Evolutionary conservation across 208 protist genomes (phyloP), one percentile per base, ranked within the genome.

Genomic region (Leishmania aethiopica): DNA sequence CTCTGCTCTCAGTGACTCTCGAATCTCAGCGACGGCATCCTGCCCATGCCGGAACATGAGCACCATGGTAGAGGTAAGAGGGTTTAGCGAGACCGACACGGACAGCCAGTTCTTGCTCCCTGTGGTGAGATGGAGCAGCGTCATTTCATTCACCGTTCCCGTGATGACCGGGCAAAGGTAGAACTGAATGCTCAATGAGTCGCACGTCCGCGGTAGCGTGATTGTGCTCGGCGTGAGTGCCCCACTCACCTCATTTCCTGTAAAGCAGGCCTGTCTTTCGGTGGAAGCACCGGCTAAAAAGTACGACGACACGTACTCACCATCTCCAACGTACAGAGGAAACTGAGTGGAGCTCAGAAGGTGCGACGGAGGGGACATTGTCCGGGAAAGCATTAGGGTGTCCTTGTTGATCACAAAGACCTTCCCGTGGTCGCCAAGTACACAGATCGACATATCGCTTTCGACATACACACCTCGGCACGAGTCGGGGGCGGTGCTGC

Each of bases 111-210:
- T 84, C 47, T 90, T 93, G 32, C 84, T 86, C n/a, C 83, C 90
- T 1, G 86, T 51, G 35, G 51, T 88, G 47, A 93, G 49, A 28
- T 84, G 83, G 40, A 95, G 49, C n/a, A 95, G 83, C 10, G 85
- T 86, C 72, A 95, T 86, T 42, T 87, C 86, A 42, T 82, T 75
- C 11, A 89, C 78, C 7, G 72, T 67, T 42, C 86, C 77, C 6
- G 78, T 80, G 66, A 88, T 69, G 45, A 85, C 53, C n/a, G 87
- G 84, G 64, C 79, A 92, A 17, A 96, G 74, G 79, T 88, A 93
- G 79, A 97, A 95, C 78, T 96, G 94, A 53, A 97, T 81, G 69
- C 90, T 94, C 53, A 95, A 51, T n/a, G 92, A 94, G 42, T 94
- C 86, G 28, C 87, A 91, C n/a, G 70, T 85, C 3, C 89, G 85